These are phyloP conservation scores for Pleurotus ostreatus DNA, from an alignment of 768 basidiomycete species.

Conservation along the genomic window DNA sequence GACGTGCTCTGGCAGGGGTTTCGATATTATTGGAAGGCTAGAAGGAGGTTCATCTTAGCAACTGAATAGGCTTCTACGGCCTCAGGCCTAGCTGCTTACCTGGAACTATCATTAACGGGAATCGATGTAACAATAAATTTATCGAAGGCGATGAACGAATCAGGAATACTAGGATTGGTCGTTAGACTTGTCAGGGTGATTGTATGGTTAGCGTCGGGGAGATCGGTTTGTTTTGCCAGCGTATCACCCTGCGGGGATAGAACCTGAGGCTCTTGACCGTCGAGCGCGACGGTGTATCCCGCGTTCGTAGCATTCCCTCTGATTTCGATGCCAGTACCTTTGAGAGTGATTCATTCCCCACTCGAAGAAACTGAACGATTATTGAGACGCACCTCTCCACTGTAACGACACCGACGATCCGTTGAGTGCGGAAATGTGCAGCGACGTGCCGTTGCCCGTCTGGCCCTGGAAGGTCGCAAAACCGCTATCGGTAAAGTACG, in stretches of 20 bases:
- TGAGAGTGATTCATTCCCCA: neutral
- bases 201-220: constrained; percentile 48
- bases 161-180: constrained; percentile 22
- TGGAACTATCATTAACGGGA: constrained; percentile 39
- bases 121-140: constrained; percentile 45
- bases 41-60: neutral
- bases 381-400: constrained; percentile 54
- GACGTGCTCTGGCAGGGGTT: neutral
- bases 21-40: neutral
- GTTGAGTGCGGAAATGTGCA: constrained; percentile 58
- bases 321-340: constrained; percentile 66
- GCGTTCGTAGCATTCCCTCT: constrained; percentile 45
- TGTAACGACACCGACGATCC: constrained; percentile 51
- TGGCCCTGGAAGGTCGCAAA: constrained; percentile 37
- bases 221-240: constrained; percentile 30
- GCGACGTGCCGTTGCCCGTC: constrained; percentile 51
- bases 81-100: neutral
- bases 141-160: constrained; percentile 48
- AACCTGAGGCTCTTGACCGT: constrained; percentile 30
- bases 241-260: constrained; percentile 13
- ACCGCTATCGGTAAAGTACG: constrained; percentile 51
- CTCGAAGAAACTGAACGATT: neutral
- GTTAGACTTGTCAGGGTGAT: constrained; percentile 46
- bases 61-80: neutral
- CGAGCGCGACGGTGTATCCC: constrained; percentile 47